Evolutionary conservation across 805 yeast species (phyloP), one percentile per base, ranked within the genome.

Genomic region (Candida caryicola): DNA sequence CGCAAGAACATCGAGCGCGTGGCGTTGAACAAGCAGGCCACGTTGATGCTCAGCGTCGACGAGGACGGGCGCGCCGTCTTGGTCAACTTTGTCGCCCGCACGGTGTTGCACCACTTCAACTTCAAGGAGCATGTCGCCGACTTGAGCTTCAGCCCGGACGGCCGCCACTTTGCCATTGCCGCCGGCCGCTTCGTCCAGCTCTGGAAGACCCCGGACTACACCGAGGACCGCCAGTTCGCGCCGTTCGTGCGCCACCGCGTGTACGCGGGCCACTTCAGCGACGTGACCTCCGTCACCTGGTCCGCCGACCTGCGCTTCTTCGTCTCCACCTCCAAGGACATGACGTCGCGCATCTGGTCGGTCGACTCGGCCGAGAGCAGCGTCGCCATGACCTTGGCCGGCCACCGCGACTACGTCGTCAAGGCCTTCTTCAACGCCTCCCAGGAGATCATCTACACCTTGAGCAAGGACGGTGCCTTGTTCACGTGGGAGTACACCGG

Each of bases 401-500:
- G 99, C 2, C 99, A 93, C 59, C 74, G 91, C 47, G 98, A 91
- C 59, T 78, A 83, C 42, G 95, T 93, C 2, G 63, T 90, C 31
- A 80, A 79, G 32, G 96, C 98, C 1, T 91, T 87, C 52, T 93
- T 93, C 64, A 81, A 85, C 50, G 74, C 74, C n/a, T 77, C 81
- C 39, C 99, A 93, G 64, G 97, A 93, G 55, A 76, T 79, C 41
- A 87, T 93, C 33, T 91, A 88, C 55, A 90, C 98, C 0, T 74
- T 93, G 13, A 85, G 95, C 57, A 86, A 85, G 59, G 99, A 93
- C 56, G 99, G 98, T 39, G 96, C 99, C 0, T 66, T 91, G 39
- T 86, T 90, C 57, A 77, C 77, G 52, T 93, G 99, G 98, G 89
- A 87, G 55, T 93, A 85, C 57, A 74, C 70, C 45, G 77, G 77